Evolutionary conservation across 345 rosid species (phyloP).

Genomic region (Sonneratia caseolaris): DNA sequence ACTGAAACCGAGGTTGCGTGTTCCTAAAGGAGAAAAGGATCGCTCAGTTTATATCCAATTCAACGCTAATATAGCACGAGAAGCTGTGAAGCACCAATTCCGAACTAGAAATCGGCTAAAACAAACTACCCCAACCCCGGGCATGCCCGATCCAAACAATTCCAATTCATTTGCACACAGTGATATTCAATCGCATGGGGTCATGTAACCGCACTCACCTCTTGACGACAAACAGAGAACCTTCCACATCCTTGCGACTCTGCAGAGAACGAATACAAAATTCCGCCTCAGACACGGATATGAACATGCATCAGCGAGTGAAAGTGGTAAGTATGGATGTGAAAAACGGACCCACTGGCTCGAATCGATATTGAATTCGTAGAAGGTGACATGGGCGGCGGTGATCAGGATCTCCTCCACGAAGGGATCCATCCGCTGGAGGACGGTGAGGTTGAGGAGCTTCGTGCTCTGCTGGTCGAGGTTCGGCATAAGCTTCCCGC

Average conservation of each 20-base stretch:
- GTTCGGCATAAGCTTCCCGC: conserved; percentile 87
- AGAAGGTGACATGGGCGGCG: conserved; percentile 91
- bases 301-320: no score
- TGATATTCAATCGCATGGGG: background rate
- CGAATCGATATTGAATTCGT: conserved; percentile 80
- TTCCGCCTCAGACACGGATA: background rate
- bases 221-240: conserved; percentile 89
- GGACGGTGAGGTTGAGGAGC: conserved; percentile 84
- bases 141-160: background rate
- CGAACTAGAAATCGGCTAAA: background rate
- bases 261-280: conserved; percentile 16
- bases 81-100: background rate
- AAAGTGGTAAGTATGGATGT: background rate
- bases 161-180: background rate
- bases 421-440: conserved; percentile 79
- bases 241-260: conserved; percentile 98
- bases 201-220: conserved; percentile 26
- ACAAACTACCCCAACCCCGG: background rate
- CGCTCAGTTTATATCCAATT: background rate
- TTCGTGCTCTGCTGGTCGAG: conserved; percentile 77
- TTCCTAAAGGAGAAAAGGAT: conserved; percentile 36
- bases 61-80: background rate
- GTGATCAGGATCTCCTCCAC: conserved; percentile 89
- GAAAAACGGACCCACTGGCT: conserved; percentile 57
- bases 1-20: conserved; percentile 89